Evolutionary conservation across 106 monocot genomes (phyloP).

Genomic region (Dendrobium chrysotoxum): DNA sequence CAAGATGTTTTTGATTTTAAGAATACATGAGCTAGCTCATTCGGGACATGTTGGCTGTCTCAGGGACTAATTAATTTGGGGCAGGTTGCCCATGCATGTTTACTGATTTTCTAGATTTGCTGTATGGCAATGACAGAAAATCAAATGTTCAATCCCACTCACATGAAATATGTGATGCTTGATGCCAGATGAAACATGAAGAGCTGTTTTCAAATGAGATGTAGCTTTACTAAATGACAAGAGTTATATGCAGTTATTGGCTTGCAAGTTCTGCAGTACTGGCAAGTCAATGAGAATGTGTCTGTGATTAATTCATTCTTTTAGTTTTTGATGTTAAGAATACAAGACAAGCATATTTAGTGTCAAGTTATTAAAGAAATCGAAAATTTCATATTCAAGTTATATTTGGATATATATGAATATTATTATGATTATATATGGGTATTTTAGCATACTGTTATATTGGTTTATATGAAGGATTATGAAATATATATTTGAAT

Average conservation of each 20-base stretch:
- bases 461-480: too few species aligned
- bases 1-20: too few species aligned
- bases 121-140: neutral
- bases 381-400: neutral
- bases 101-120: neutral
- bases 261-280: neutral
- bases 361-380: neutral
- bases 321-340: neutral
- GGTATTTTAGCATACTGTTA: too few species aligned
- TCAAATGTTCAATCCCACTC: neutral
- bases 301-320: neutral
- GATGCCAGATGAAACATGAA: neutral
- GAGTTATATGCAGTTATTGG: neutral
- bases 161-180: neutral
- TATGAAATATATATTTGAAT: too few species aligned
- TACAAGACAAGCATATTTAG: neutral
- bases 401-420: too few species aligned
- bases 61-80: too few species aligned
- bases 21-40: too few species aligned
- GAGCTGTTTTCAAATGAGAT: too few species aligned
- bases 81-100: too few species aligned
- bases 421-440: too few species aligned
- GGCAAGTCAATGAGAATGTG: neutral
- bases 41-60: too few species aligned
- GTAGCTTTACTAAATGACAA: too few species aligned